These are phyloP conservation scores for Zostera marina DNA, from an alignment of 116 monocot species.

Conservation along the genomic window DNA sequence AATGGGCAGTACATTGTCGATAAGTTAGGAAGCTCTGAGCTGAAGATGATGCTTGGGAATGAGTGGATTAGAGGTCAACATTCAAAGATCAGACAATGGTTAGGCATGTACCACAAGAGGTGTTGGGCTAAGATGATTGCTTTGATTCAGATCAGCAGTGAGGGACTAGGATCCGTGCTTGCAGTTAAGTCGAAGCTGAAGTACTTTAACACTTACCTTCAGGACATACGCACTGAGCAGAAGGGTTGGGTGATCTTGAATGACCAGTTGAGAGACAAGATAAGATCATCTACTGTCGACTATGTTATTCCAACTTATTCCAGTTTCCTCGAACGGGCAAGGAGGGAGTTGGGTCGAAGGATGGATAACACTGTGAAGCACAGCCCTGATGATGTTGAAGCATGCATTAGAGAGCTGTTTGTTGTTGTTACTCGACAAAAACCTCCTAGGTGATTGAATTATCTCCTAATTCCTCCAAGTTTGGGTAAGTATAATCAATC, in stretches of 20 bases:
- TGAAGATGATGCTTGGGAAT: slow-evolving; percentile 56
- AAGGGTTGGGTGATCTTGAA: slow-evolving; percentile 47
- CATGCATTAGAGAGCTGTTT: slow-evolving; percentile 24
- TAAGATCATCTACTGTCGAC: slow-evolving; percentile 15
- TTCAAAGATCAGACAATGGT: slow-evolving; percentile 43
- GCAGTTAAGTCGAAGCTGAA: slow-evolving; percentile 26
- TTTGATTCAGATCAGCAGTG: slow-evolving; percentile 15
- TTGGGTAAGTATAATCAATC: too few relatives aligned
- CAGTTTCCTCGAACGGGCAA: slow-evolving; percentile 19
- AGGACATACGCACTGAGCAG: slow-evolving; percentile 46
- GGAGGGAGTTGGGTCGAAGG: slow-evolving; percentile 10
- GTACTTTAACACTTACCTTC: slow-evolving; percentile 47
- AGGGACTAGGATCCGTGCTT: background rate
- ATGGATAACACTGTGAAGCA: slow-evolving; percentile 30
- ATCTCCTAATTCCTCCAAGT: too few relatives aligned
- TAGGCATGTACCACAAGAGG: slow-evolving; percentile 35
- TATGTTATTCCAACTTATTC: slow-evolving; percentile 22
- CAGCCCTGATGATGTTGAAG: slow-evolving; percentile 34
- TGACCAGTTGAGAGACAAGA: slow-evolving; percentile 32
- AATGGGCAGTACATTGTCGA: slow-evolving; percentile 13
- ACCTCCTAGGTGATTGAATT: background rate
- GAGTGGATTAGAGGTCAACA: slow-evolving; percentile 61
- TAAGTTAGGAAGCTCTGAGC: slow-evolving; percentile 42
- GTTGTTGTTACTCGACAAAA: background rate
- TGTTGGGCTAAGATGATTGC: slow-evolving; percentile 55